These are phyloP conservation scores for Pseudocercospora crystallina DNA, from an alignment of 2,329 filamentous ascomycete genomes.

Conservation along the genomic window DNA sequence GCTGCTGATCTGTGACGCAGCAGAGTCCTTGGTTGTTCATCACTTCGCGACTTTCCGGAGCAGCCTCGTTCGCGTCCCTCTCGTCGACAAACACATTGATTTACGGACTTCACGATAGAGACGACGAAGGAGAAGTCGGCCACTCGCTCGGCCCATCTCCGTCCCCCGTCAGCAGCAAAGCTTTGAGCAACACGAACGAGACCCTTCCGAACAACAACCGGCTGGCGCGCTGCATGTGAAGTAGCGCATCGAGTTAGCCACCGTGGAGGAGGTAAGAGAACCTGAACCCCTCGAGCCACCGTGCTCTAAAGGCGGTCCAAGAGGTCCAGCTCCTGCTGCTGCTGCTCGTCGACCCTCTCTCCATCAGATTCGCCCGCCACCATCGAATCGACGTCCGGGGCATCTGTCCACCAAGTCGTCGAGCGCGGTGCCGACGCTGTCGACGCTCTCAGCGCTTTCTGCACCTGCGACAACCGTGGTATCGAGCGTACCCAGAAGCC, in stretches of 20 bases:
- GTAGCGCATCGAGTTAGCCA: constrained; percentile 6
- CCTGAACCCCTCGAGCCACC: constrained; percentile 10
- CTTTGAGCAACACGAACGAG: constrained; percentile 7
- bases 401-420: constrained; percentile 40
- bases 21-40: too few species aligned
- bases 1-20: background rate
- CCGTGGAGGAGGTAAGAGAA: constrained; percentile 16
- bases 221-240: constrained; percentile 20
- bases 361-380: constrained; percentile 2
- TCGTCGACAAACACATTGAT: too few species aligned
- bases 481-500: constrained; percentile 5
- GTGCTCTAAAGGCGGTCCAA: constrained; percentile 11
- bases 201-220: constrained; percentile 15
- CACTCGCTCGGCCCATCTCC: too few species aligned
- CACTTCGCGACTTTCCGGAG: too few species aligned
- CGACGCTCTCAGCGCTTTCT: constrained; percentile 23
- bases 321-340: constrained; percentile 1
- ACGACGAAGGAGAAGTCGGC: too few species aligned
- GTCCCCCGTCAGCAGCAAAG: too few species aligned
- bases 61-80: too few species aligned
- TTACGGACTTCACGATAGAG: too few species aligned
- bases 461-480: constrained; percentile 12
- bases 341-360: background rate
- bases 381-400: constrained; percentile 24
- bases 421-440: constrained; percentile 48